Percentiles rank a stretch among this genome's conserved stretches.
Conservation (phyloP, 192 early-diverging fungal genomes). For the Funneliformis geosporum region DNA sequence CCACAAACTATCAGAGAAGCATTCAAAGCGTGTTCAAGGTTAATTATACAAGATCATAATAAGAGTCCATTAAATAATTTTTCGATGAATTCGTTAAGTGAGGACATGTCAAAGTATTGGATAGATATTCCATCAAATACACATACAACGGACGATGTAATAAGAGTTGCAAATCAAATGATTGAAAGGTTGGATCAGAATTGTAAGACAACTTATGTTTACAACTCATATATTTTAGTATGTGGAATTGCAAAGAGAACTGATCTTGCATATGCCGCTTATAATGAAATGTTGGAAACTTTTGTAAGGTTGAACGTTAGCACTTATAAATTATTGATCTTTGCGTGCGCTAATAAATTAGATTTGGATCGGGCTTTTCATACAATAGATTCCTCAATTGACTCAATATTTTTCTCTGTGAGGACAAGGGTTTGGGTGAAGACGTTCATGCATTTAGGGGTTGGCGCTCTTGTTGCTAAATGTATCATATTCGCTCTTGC, state of each 20-base stretch:
- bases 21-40: constrained; percentile 5
- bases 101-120: constrained; percentile 20
- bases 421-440: neutral
- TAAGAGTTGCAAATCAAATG: neutral
- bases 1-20: neutral
- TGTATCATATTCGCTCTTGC: neutral
- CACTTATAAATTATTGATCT: constrained; percentile 16
- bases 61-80: neutral
- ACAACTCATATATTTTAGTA: constrained; percentile 9
- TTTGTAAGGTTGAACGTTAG: neutral
- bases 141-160: constrained; percentile 8
- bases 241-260: constrained; percentile 11
- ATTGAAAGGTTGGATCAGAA: neutral
- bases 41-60: neutral
- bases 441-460: neutral
- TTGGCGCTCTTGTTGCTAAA: constrained; percentile 3
- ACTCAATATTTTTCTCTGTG: neutral
- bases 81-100: neutral
- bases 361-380: constrained; percentile 1
- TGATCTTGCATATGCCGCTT: neutral
- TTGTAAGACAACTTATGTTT: neutral
- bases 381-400: neutral
- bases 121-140: neutral
- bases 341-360: neutral
- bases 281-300: neutral